phyloP scores from a whole-genome alignment of 1,284 basidiomycete genomes.

The Ceratobasidium sp. region DNA sequence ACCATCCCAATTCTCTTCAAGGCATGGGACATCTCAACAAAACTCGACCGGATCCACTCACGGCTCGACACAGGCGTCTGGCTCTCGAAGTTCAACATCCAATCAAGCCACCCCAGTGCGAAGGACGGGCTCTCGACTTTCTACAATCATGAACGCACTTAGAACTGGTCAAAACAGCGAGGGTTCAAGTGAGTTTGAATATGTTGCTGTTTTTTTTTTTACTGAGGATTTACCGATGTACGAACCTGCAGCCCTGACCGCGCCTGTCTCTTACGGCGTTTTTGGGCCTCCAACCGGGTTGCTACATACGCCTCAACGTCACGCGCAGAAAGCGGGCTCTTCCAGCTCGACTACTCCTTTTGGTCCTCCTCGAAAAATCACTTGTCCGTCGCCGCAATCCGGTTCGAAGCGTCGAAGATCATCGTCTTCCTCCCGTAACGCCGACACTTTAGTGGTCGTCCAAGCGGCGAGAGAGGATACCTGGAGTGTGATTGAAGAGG shows the following conservation, averaged over 20 bases:
- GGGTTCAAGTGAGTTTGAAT: not conserved
- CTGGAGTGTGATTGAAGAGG: slow-evolving; percentile 12
- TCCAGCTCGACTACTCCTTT: slow-evolving; percentile 4
- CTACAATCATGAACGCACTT: slow-evolving; percentile 34
- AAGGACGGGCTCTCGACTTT: not conserved
- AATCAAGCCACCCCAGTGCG: not conserved
- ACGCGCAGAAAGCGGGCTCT: not conserved
- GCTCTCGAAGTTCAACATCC: not conserved
- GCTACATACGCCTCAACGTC: not conserved
- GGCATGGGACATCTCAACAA: not conserved
- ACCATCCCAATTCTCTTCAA: not conserved
- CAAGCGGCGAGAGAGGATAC: not conserved
- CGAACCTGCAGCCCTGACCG: not conserved
- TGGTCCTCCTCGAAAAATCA: slow-evolving; percentile 2
- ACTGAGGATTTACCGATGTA: not conserved
- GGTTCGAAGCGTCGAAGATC: not conserved
- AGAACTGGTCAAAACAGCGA: not conserved
- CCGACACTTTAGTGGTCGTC: not conserved
- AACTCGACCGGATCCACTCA: not conserved
- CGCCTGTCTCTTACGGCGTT: not conserved
- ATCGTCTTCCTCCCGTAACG: not conserved
- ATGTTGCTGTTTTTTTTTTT: not conserved
- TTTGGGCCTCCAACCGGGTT: slow-evolving; percentile 19
- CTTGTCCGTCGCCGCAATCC: not conserved
- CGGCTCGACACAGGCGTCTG: not conserved